Conservation (phyloP, 2,329 filamentous ascomycete species). For the Paraconiothyrium brasiliense region DNA sequence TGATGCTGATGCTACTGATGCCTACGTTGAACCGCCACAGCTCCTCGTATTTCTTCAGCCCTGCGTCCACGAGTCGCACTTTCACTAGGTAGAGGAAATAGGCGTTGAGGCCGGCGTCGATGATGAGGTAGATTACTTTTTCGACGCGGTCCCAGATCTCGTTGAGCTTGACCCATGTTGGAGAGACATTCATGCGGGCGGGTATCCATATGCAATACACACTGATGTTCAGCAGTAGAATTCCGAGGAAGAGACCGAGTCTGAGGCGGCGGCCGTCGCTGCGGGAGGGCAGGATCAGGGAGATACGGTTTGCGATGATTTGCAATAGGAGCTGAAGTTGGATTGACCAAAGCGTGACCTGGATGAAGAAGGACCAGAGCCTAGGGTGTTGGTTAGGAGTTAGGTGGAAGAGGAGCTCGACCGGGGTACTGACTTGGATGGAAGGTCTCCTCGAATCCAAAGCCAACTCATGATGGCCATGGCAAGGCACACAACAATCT, state of each 20-base stretch:
- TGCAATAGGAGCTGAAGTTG: constrained; percentile 60
- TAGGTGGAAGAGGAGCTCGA: neutral
- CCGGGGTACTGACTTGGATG: constrained; percentile 35
- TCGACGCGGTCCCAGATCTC: constrained; percentile 60
- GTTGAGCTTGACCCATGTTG: constrained; percentile 54
- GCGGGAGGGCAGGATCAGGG: constrained; percentile 53
- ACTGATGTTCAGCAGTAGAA: constrained; percentile 59
- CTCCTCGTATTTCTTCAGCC: constrained; percentile 45
- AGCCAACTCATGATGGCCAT: constrained; percentile 55
- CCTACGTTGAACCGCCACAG: constrained; percentile 45
- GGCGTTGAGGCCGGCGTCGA: constrained; percentile 59
- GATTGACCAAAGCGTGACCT: constrained; percentile 54
- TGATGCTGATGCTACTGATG: constrained; percentile 42
- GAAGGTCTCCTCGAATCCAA: constrained; percentile 50
- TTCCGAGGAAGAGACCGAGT: constrained; percentile 50
- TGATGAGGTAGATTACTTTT: constrained; percentile 58
- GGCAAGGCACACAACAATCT: constrained; percentile 52
- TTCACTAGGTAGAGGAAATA: constrained; percentile 56
- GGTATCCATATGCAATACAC: constrained; percentile 63
- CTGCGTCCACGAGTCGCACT: constrained; percentile 39
- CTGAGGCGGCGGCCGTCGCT: constrained; percentile 51
- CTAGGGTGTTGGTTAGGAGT: constrained; percentile 1
- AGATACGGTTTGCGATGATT: constrained; percentile 62
- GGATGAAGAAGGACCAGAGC: constrained; percentile 23
- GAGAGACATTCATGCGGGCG: constrained; percentile 53